Conservation (phyloP, 768 basidiomycete species). For the Rhodotorula toruloides region DNA sequence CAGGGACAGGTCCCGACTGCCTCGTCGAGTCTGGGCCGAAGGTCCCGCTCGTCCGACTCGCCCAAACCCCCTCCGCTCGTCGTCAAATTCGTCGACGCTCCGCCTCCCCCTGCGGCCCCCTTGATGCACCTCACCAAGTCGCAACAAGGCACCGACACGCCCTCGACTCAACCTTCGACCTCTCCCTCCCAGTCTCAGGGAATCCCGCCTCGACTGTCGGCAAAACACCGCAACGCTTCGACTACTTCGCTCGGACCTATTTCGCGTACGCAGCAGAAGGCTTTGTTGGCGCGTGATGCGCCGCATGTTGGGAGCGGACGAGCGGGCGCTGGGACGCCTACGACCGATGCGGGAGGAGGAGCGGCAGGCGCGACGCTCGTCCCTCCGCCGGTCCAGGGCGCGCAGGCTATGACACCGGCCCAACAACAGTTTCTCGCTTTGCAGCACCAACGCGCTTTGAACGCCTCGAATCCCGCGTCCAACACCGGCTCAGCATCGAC, state of each 20-base stretch:
- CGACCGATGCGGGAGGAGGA: no score
- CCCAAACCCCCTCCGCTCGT: constrained; percentile 20
- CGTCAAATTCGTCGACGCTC: constrained; percentile 32
- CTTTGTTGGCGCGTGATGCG: constrained; percentile 35
- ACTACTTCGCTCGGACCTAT: constrained; percentile 26
- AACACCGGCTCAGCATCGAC: constrained; percentile 1
- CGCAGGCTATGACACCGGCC: constrained; percentile 4
- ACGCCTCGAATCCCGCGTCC: background rate
- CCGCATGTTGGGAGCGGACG: constrained; percentile 4
- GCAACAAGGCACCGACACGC: no score
- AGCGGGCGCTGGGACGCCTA: no score
- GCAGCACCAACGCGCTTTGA: constrained; percentile 1
- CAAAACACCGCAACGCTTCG: constrained; percentile 16
- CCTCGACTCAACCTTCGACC: background rate
- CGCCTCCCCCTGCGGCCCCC: background rate
- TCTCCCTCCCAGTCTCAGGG: background rate
- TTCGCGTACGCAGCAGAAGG: constrained; percentile 39
- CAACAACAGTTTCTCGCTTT: constrained; percentile 6
- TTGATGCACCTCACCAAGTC: no score
- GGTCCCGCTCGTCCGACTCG: constrained; percentile 4
- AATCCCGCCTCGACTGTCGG: background rate
- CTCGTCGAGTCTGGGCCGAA: background rate
- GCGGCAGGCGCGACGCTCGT: background rate
- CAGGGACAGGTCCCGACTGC: background rate
- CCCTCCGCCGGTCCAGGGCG: background rate